phyloP scores from a whole-genome alignment of 1,284 basidiomycete genomes.

The Marasmius sp. region DNA sequence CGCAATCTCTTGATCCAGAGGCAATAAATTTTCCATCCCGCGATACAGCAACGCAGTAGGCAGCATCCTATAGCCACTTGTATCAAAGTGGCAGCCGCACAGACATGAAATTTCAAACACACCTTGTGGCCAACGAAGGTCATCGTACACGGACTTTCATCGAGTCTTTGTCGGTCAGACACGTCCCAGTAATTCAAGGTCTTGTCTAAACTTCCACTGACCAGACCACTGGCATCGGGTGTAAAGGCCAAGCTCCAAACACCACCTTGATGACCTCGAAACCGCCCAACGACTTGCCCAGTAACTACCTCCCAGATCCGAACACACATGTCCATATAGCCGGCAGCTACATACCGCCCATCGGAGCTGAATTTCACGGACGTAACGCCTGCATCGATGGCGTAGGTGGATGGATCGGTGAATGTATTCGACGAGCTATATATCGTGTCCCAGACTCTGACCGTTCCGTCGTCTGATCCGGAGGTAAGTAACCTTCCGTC shows the following conservation, averaged over 20 bases:
- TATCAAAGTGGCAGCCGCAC: conserved; percentile 1
- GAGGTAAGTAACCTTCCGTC: conserved; percentile 86
- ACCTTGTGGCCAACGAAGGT: conserved; percentile 87
- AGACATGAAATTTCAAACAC: conserved; percentile 20
- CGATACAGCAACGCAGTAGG: conserved; percentile 79
- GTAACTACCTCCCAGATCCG: conserved; percentile 85
- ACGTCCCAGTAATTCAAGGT: conserved; percentile 90
- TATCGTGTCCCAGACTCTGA: conserved; percentile 86
- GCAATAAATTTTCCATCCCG: conserved; percentile 88
- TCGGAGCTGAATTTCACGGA: conserved; percentile 82
- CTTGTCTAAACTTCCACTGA: conserved; percentile 86
- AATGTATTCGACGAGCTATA: conserved; percentile 56
- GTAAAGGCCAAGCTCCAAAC: conserved; percentile 90
- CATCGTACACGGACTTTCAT: conserved; percentile 59
- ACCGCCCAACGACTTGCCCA: conserved; percentile 70
- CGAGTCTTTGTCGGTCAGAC: conserved; percentile 35
- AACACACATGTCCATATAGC: conserved; percentile 81
- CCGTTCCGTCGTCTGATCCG: conserved; percentile 87
- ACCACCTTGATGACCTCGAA: conserved; percentile 81
- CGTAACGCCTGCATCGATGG: no score
- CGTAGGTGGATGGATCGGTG: no score
- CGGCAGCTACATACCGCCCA: conserved; percentile 79
- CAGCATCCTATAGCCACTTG: conserved; percentile 59
- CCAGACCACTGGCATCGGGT: conserved; percentile 77
- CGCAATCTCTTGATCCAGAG: conserved; percentile 88